A percentile compares a stretch with the other conserved stretches of the same genome.
phyloP scores from a whole-genome alignment of 2,329 filamentous ascomycete species.

The Truncatella angustata region DNA sequence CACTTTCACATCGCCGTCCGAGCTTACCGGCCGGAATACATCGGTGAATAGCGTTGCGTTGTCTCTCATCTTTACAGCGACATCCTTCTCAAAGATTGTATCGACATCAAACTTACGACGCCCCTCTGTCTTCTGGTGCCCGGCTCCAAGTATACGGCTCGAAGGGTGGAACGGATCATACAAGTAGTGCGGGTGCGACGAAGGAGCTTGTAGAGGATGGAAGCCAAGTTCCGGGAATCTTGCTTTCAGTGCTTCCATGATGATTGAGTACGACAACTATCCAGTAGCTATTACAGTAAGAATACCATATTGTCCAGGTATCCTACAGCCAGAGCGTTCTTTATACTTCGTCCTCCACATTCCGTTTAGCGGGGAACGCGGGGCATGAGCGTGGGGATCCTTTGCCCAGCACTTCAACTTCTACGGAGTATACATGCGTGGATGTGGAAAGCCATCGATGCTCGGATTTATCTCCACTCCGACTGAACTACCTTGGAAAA shows the following conservation, averaged over 20 bases:
- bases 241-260: not conserved
- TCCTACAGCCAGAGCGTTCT: too few species aligned
- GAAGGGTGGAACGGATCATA: slow-evolving; percentile 1
- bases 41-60: slow-evolving; percentile 22
- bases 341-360: too few species aligned
- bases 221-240: not conserved
- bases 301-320: too few species aligned
- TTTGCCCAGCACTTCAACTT: too few species aligned
- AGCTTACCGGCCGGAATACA: slow-evolving; percentile 21
- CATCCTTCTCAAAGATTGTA: slow-evolving; percentile 19
- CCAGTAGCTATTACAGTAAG: too few species aligned
- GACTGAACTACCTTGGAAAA: too few species aligned
- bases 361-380: too few species aligned
- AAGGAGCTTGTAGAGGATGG: not conserved
- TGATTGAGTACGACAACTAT: too few species aligned
- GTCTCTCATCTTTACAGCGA: slow-evolving; percentile 23
- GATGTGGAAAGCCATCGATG: too few species aligned
- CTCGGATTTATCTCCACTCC: too few species aligned
- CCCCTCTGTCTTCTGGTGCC: not conserved
- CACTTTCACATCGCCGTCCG: slow-evolving; percentile 13
- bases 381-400: too few species aligned
- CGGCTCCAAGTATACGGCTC: not conserved
- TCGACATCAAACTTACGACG: slow-evolving; percentile 3
- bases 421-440: too few species aligned
- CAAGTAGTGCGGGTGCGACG: not conserved